Conservation (phyloP, 2,329 filamentous ascomycete genomes). For the Aspergillus sp. region DNA sequence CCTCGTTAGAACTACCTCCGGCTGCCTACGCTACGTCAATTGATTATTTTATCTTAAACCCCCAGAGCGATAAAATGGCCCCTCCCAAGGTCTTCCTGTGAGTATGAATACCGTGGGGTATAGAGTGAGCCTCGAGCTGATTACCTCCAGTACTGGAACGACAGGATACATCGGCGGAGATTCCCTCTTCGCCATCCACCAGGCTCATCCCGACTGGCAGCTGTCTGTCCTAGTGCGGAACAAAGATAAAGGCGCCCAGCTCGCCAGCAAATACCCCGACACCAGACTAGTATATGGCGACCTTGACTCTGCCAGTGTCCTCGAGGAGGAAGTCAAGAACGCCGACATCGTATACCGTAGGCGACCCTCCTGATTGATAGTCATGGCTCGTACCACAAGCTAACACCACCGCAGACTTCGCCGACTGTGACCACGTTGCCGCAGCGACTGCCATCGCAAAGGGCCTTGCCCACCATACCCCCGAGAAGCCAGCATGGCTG, state of each 20-base stretch:
- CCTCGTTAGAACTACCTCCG: no score
- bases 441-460: conserved; percentile 34
- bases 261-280: conserved; percentile 31
- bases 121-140: neutral
- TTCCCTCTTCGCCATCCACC: conserved; percentile 37
- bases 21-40: neutral
- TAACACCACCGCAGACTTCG: no score
- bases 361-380: no score
- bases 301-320: conserved; percentile 31
- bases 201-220: conserved; percentile 41
- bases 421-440: conserved; percentile 35
- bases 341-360: conserved; percentile 40
- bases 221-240: conserved; percentile 36
- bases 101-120: conserved; percentile 9
- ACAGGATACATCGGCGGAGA: conserved; percentile 49
- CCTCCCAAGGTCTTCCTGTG: conserved; percentile 26
- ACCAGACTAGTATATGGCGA: conserved; percentile 36
- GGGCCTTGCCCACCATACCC: conserved; percentile 27
- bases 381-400: no score
- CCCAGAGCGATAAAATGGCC: conserved; percentile 13
- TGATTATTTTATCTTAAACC: neutral
- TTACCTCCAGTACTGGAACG: conserved; percentile 35
- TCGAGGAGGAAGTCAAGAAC: conserved; percentile 37
- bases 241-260: conserved; percentile 32
- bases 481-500: conserved; percentile 28